Evolutionary conservation across 306 rosid genomes (phyloP).

Genomic region (Geum urbanum): DNA sequence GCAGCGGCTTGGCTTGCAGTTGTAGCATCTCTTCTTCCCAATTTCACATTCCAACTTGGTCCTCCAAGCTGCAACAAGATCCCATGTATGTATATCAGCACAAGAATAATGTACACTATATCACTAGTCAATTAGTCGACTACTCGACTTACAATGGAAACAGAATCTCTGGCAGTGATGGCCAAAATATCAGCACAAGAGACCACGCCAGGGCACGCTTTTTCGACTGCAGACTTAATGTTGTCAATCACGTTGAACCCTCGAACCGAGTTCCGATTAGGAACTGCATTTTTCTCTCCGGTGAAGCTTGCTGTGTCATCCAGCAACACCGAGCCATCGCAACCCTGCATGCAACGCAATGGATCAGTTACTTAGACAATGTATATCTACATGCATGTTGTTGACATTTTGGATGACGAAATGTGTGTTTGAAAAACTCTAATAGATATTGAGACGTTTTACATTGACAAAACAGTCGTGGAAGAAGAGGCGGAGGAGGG

Average conservation of each 20-base stretch:
- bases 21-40: conserved; percentile 82
- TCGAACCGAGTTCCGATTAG: conserved; percentile 65
- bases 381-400: background rate
- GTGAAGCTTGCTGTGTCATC: conserved; percentile 67
- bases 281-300: conserved; percentile 73
- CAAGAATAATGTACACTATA: background rate
- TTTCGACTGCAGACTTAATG: conserved; percentile 67
- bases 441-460: conserved; percentile 15
- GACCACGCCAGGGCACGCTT: conserved; percentile 61
- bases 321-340: conserved; percentile 80
- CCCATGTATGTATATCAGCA: background rate
- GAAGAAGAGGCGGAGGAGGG: conserved; percentile 83
- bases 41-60: conserved; percentile 67
- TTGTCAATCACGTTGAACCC: conserved; percentile 74
- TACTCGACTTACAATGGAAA: conserved; percentile 39
- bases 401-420: conserved; percentile 11
- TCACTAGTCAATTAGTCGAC: background rate
- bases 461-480: conserved; percentile 93
- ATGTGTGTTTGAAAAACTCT: background rate
- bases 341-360: conserved; percentile 43
- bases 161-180: conserved; percentile 68
- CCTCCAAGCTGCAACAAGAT: conserved; percentile 67
- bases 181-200: conserved; percentile 87
- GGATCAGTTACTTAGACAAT: background rate
- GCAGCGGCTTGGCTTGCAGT: conserved; percentile 68